Percentiles rank a stretch among this genome's conserved stretches.
Evolutionary conservation across 306 rosid species (phyloP).

Genomic region (Pyrus bretschneideri): DNA sequence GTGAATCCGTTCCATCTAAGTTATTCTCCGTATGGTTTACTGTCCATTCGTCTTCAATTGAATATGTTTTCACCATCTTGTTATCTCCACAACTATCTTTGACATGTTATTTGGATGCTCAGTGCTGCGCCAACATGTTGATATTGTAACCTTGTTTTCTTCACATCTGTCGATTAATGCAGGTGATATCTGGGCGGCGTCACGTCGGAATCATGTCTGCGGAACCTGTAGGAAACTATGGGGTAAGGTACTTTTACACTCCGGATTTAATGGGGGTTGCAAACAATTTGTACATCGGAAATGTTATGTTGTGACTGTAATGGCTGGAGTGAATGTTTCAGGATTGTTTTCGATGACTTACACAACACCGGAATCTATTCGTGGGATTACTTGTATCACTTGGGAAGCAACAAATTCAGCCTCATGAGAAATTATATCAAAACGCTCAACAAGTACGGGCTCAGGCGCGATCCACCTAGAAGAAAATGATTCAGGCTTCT

Average conservation of each 20-base stretch:
- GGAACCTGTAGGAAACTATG: slow-evolving; percentile 86
- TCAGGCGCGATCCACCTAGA: slow-evolving; percentile 47
- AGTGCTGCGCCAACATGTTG: too few species aligned
- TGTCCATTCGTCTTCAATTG: not conserved
- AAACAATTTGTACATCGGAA: not conserved
- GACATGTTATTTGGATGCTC: too few species aligned
- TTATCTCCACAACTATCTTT: too few species aligned
- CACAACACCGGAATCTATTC: slow-evolving; percentile 84
- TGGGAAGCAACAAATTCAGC: slow-evolving; percentile 69
- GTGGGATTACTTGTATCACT: slow-evolving; percentile 68
- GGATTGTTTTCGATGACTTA: slow-evolving; percentile 80
- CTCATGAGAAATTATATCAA: slow-evolving; percentile 63
- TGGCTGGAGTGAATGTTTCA: slow-evolving; percentile 25
- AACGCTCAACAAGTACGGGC: slow-evolving; percentile 62
- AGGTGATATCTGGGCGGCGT: slow-evolving; percentile 77
- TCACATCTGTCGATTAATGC: not conserved
- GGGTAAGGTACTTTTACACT: slow-evolving; percentile 64
- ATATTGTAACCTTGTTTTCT: not conserved
- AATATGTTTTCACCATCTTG: not conserved
- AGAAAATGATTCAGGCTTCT: slow-evolving; percentile 42
- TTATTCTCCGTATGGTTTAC: not conserved
- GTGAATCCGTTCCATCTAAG: too few species aligned
- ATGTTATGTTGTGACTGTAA: not conserved
- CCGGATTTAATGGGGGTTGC: not conserved
- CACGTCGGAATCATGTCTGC: slow-evolving; percentile 80